These are phyloP conservation scores for Colletotrichum melonis DNA, from an alignment of 2,329 filamentous ascomycete genomes.

Conservation along the genomic window DNA sequence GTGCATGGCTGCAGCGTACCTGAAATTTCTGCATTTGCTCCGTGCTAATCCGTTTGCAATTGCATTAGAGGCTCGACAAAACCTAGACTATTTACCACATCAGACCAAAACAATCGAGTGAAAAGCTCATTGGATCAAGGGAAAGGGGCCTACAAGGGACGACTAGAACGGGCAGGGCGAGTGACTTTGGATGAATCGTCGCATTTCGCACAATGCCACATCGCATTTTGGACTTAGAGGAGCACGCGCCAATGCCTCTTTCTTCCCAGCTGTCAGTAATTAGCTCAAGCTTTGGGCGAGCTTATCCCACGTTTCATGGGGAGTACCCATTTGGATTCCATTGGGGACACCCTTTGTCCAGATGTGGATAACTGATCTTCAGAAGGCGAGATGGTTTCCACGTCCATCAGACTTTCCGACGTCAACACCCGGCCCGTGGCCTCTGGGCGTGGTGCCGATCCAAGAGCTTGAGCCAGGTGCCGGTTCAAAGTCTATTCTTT, in stretches of 20 bases:
- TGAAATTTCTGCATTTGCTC: background rate
- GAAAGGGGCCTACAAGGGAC: background rate
- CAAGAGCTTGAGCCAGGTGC: background rate
- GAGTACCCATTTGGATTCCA: too few relatives aligned
- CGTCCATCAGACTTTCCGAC: background rate
- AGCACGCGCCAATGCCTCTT: background rate
- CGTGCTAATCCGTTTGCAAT: conserved; percentile 20
- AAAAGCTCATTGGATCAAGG: background rate
- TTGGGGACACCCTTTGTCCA: background rate
- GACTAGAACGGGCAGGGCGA: background rate
- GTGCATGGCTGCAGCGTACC: background rate
- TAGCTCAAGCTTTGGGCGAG: background rate
- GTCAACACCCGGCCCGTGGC: background rate
- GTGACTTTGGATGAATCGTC: background rate
- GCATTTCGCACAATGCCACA: background rate
- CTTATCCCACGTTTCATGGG: background rate
- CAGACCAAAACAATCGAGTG: background rate
- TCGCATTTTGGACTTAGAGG: background rate
- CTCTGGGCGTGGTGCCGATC: background rate
- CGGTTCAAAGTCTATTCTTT: background rate
- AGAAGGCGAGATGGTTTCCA: background rate
- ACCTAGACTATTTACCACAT: background rate
- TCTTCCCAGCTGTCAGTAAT: background rate
- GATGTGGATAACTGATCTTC: background rate
- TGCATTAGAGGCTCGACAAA: background rate